Percentiles rank a stretch among this genome's conserved stretches.
These are phyloP conservation scores for Alnus rubra DNA, from an alignment of 306 rosid genomes.

Conservation along the genomic window DNA sequence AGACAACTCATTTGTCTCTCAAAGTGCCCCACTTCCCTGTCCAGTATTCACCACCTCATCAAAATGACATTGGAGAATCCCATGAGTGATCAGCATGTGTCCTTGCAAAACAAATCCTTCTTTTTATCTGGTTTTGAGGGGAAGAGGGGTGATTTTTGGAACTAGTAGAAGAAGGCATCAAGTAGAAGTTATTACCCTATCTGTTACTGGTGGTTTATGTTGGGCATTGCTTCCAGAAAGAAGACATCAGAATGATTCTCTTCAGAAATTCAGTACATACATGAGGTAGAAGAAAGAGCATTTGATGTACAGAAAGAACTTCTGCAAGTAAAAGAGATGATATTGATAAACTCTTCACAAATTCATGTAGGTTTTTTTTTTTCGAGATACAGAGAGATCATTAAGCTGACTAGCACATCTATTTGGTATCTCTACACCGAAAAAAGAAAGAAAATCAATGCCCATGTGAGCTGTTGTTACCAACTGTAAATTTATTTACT, in stretches of 20 bases:
- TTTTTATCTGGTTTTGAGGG: not conserved
- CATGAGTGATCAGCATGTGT: constrained; percentile 30
- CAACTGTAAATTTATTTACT: constrained; percentile 27
- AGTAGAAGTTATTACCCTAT: constrained; percentile 2
- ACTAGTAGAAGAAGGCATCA: not conserved
- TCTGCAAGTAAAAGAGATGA: constrained; percentile 17
- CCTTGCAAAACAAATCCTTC: constrained; percentile 15
- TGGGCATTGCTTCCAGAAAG: constrained; percentile 25
- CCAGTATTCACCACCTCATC: constrained; percentile 33
- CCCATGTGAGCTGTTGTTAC: constrained; percentile 19
- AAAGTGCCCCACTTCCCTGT: constrained; percentile 40
- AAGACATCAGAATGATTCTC: constrained; percentile 2
- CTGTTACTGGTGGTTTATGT: constrained; percentile 10
- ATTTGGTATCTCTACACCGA: not conserved
- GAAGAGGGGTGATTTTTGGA: constrained; percentile 3
- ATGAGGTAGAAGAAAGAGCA: not conserved
- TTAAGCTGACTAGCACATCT: constrained; percentile 1
- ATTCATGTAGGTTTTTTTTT: constrained; percentile 20
- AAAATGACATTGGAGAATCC: constrained; percentile 31
- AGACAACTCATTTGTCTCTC: constrained; percentile 34
- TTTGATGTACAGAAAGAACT: constrained; percentile 1
- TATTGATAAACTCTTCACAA: constrained; percentile 13
- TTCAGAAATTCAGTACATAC: not conserved
- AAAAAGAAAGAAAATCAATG: not conserved
- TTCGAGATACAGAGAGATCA: constrained; percentile 13